These are phyloP conservation scores for Cercospora citrullina DNA, from an alignment of 2,329 filamentous ascomycete genomes.

Conservation along the genomic window DNA sequence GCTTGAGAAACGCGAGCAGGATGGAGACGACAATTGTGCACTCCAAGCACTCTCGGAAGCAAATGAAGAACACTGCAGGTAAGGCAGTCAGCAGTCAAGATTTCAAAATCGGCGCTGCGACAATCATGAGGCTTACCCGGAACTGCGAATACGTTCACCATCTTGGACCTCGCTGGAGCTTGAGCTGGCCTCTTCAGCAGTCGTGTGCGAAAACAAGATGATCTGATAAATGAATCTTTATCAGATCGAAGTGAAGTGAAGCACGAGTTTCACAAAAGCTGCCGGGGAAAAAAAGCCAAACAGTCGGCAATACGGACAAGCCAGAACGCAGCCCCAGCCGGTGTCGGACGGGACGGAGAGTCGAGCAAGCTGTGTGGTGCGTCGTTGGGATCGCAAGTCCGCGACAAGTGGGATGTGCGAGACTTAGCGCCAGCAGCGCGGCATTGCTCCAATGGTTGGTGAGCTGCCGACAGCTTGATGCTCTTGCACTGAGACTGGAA, in stretches of 20 bases:
- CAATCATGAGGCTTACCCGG: constrained; percentile 49
- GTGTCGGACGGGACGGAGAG: constrained; percentile 9
- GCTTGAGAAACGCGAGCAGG: constrained; percentile 81
- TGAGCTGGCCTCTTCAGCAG: background rate
- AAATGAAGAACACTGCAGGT: constrained; percentile 74
- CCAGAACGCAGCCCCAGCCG: background rate
- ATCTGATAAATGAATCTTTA: constrained; percentile 18
- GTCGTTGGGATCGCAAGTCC: background rate
- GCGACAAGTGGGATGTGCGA: constrained; percentile 2
- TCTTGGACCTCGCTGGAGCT: constrained; percentile 45
- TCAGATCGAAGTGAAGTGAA: background rate
- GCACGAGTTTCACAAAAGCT: background rate
- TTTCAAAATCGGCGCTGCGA: background rate
- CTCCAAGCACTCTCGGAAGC: constrained; percentile 83
- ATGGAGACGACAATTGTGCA: constrained; percentile 83
- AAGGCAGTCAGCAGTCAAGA: constrained; percentile 2
- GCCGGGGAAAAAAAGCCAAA: background rate
- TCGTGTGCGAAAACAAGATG: constrained; percentile 15
- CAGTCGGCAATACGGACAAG: background rate
- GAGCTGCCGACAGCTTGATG: background rate
- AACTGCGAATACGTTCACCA: constrained; percentile 71
- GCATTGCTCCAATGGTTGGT: background rate
- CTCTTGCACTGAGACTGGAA: background rate
- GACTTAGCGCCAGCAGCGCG: background rate
- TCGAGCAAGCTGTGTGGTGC: background rate